Conservation (phyloP, 805 yeast genomes). For the Starmerella floris region DNA sequence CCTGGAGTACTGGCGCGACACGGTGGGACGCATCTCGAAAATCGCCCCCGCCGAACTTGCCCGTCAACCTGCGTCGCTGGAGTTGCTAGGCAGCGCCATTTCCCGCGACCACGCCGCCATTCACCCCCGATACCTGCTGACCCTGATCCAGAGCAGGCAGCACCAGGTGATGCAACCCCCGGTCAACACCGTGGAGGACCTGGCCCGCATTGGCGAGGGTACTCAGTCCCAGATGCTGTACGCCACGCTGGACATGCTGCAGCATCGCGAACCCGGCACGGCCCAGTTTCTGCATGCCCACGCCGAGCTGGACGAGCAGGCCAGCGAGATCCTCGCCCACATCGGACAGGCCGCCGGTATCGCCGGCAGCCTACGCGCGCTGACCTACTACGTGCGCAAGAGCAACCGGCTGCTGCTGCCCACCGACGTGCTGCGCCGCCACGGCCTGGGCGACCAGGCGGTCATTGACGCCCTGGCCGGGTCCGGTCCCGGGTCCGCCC, state of each 20-base stretch:
- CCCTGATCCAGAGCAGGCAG: conserved; percentile 46
- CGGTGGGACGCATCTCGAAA: conserved; percentile 28
- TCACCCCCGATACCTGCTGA: conserved; percentile 43
- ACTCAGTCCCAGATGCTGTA: conserved; percentile 62
- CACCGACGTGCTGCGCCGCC: conserved; percentile 40
- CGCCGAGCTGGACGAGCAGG: conserved; percentile 31
- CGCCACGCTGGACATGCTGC: conserved; percentile 26
- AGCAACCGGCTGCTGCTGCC: conserved; percentile 50
- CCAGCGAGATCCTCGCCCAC: conserved; percentile 60
- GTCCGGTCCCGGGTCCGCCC: conserved; percentile 9
- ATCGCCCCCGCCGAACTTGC: not conserved
- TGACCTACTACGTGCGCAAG: conserved; percentile 41
- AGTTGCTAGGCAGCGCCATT: conserved; percentile 44
- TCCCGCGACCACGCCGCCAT: conserved; percentile 31
- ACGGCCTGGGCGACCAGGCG: conserved; percentile 50
- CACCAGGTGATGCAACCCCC: conserved; percentile 38
- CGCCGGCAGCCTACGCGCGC: conserved; percentile 48
- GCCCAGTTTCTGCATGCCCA: conserved; percentile 37
- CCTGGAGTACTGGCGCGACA: conserved; percentile 63
- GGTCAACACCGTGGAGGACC: conserved; percentile 39
- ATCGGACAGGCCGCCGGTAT: conserved; percentile 71
- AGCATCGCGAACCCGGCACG: conserved; percentile 49
- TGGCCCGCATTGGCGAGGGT: conserved; percentile 72
- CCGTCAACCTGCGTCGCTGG: conserved; percentile 37
- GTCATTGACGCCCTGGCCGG: conserved; percentile 35